Base-by-base conservation (phyloP, 2,329 filamentous ascomycete species). In the Rhexocercosporidium sp. region DNA sequence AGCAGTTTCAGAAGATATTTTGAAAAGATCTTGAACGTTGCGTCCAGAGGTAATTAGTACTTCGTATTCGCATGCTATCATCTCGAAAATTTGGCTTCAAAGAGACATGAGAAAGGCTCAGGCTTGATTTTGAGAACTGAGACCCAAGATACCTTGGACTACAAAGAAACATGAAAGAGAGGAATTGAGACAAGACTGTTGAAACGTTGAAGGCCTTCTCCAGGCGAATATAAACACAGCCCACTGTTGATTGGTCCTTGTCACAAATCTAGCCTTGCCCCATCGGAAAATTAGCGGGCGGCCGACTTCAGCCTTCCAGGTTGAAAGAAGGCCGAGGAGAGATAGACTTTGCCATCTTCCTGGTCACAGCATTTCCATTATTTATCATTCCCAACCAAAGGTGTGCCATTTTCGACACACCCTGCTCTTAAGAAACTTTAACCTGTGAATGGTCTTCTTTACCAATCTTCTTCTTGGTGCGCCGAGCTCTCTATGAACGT, bases 401-500 rank as follows among this genome's bases (percentile, higher is more conserved):
- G 22, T 41, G 31, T 62, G 8, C 9, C 44, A 20, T 5, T 53
- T 39, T 37, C 22, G 25, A n/a, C 18, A 34, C 46, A 11, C 6
- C 6, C 3, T 27, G 5, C 44, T 51, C 20, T 16, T 18, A 49
- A 12, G 7, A 27, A 59, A 34, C 39, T 20, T 57, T 7, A 25
- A 9, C 31, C 20, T 39, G 34, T 59, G 22, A 8, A 66, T 66
- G 65, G 60, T 47, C 44, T 41, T 66, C 53, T 59, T 37, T 59
- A 66, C 54, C 46, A 29, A 31, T 39, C 29, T 64, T 44, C 22
- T 57, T n/a, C 64, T 44, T 59, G 22, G 60, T 66, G 53, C 39
- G 37, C 51, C 34, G 44, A 68, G 64, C 63, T 64, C 59, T 67
- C 62, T 54, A 31, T 22, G 59, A 53, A 46, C 53, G 39, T 56